Base-by-base conservation (phyloP, 2,329 filamentous ascomycete genomes). In the Hypomyces rosellus region DNA sequence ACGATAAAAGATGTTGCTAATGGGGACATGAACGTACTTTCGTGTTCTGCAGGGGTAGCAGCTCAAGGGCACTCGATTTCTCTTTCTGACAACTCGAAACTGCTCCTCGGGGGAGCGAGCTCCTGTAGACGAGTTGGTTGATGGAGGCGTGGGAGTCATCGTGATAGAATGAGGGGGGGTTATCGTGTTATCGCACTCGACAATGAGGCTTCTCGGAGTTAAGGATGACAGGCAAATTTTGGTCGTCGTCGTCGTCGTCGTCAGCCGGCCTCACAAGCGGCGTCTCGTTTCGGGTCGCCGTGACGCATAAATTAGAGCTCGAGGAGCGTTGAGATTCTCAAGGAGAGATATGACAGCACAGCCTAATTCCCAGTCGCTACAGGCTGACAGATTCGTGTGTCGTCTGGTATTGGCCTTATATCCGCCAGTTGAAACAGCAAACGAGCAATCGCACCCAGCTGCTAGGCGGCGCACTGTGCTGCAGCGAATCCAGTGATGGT, bases 11-110 rank as follows among this genome's bases (percentile, higher is more conserved):
- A 18, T 15, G 34, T 22, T 13, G 39, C 12, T 13, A 22, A 41
- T 38, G 22, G 42, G 39, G 25, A 14, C 5, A 37, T 42, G 30
- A n/a, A 34, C 57, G 48, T 74, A 93, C 88, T 97, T 97, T 73
- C 91, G 84, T 61, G 91, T 88, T 64, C 92, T 81, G 69, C 92
- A 97, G 33, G 91, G 89, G 58, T 85, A 88, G 67, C 92, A 97
- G 62, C 90, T 96, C 45, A 97, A 76, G 43, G 92, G 92, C 14
- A 96, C 85, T 53, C 92, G 80, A 64, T 97, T 96, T 66, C 92
- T 82, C 74, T 95, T 95, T 58, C 92, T 85, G 53, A 96, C 88
- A 46, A 96, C 85, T 60, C 89, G 82, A 63, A 88, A 95, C 58
- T 92, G 86, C 48, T 88, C 82, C 66, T 96, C 89, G 34, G 91